These are phyloP conservation scores for Solanum lycopersicoides DNA, from an alignment of 257 asterid species.

Conservation along the genomic window DNA sequence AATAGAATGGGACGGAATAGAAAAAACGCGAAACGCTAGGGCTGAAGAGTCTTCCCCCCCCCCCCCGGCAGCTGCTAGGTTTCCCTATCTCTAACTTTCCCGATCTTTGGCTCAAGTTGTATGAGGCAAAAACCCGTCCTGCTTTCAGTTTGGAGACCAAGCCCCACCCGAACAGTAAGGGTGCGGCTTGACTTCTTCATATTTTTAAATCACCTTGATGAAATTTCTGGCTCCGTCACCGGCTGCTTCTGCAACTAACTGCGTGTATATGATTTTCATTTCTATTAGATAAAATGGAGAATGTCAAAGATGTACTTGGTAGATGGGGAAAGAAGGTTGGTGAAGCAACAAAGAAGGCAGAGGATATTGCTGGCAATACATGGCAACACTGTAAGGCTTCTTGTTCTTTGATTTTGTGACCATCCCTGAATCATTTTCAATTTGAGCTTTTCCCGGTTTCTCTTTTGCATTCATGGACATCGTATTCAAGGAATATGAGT, in stretches of 20 bases:
- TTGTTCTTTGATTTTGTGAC: neutral
- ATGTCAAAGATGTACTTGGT: constrained; percentile 68
- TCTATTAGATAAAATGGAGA: constrained; percentile 47
- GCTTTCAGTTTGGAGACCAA: neutral
- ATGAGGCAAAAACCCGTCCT: neutral
- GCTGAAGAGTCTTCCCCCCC: neutral
- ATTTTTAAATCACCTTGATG: neutral
- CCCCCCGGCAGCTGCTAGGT: neutral
- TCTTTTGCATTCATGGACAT: neutral
- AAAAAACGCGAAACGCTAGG: neutral
- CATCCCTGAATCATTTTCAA: no score
- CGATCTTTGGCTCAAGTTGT: neutral
- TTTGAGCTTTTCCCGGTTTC: neutral
- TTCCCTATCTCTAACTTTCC: neutral
- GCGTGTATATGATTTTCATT: neutral
- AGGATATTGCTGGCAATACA: constrained; percentile 84
- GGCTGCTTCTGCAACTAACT: neutral
- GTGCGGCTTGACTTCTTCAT: neutral
- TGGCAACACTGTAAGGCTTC: constrained; percentile 90
- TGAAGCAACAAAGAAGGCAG: constrained; percentile 79
- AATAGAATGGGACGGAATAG: neutral
- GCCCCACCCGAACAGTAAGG: neutral
- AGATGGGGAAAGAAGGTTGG: constrained; percentile 89
- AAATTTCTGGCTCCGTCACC: neutral
- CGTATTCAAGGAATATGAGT: neutral